Evolutionary conservation across 306 rosid genomes (phyloP).

Genomic region (Cucurbita pepo): DNA sequence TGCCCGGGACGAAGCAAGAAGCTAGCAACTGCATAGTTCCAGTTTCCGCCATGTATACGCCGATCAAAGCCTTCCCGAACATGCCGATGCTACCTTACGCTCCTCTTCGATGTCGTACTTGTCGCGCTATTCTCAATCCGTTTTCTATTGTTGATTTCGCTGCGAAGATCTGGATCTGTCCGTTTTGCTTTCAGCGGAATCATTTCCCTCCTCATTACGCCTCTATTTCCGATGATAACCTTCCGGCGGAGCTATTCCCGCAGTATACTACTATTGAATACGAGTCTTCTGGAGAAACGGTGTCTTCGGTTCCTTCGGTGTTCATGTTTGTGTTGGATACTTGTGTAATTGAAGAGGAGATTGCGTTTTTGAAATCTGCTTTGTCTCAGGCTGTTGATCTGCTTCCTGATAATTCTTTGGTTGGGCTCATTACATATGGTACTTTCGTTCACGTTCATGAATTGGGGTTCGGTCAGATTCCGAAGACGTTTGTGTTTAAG

Average conservation of each 20-base stretch:
- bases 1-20: constrained; percentile 82
- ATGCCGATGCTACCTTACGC: constrained; percentile 63
- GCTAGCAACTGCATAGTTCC: constrained; percentile 56
- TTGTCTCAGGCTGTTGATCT: constrained; percentile 65
- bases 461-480: constrained; percentile 56
- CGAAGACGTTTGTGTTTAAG: constrained; percentile 64
- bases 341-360: constrained; percentile 74
- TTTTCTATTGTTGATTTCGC: constrained; percentile 84
- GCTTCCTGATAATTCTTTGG: constrained; percentile 72
- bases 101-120: constrained; percentile 82
- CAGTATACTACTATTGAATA: constrained; percentile 86
- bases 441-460: constrained; percentile 76
- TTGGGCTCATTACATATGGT: constrained; percentile 73
- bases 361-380: constrained; percentile 50
- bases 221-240: constrained; percentile 68
- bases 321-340: constrained; percentile 77
- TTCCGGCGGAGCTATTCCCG: constrained; percentile 93
- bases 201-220: constrained; percentile 81
- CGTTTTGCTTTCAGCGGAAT: constrained; percentile 81
- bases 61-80: constrained; percentile 53
- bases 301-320: constrained; percentile 33
- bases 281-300: constrained; percentile 18
- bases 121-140: constrained; percentile 85
- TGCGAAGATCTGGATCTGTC: constrained; percentile 99
- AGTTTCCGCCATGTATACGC: constrained; percentile 69